Base-by-base conservation (phyloP, 2,329 filamentous ascomycete genomes). In the Venturia nashicola region DNA sequence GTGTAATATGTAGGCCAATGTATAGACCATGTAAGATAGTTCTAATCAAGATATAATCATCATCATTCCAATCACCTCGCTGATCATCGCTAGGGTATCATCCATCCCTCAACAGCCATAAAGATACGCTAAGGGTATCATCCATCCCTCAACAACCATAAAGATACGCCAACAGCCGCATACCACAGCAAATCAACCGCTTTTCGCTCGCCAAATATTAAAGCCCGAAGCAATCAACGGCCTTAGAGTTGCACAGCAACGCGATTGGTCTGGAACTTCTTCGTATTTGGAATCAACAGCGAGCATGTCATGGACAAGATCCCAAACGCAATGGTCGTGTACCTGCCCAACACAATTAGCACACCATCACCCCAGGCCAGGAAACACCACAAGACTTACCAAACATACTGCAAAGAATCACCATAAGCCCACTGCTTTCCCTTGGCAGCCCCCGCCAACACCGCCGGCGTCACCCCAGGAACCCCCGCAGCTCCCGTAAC, bases 211-310 rank as follows among this genome's bases (percentile, higher is more conserved):
- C 1, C n/a, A 27, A 6, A 57, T 11, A 27, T 43, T 4, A 20
- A 6, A 14, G 27, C 2, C 36, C 1, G 20, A 20, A 16, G 3
- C 16, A 20, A 16, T 5, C 16, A 14, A 40, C n/a, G 6, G 8
- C 32, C 39, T 61, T 39, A 65, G 3, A 65, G 55, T 12, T 64
- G 60, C 36, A 63, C 65, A 40, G 65, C 64, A 51, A 67, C 57
- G 9, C 65, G 48, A 57, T 67, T 65, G 3, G 65, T 67, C 65
- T 64, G 61, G 62, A 63, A 66, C 44, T 61, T 59, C 61, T 60
- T 65, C 20, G 54, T 66, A 34, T 46, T 61, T 5, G 61, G 61
- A 36, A 66, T 57, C n/a, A 63, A 43, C 23, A 66, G 23, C 20
- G 44, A 48, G 18, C 34, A 44, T 16, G 46, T 43, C 43, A 66